These are phyloP conservation scores for Pseudogymnoascus sp. DNA, from an alignment of 2,329 filamentous ascomycete species.

Conservation along the genomic window DNA sequence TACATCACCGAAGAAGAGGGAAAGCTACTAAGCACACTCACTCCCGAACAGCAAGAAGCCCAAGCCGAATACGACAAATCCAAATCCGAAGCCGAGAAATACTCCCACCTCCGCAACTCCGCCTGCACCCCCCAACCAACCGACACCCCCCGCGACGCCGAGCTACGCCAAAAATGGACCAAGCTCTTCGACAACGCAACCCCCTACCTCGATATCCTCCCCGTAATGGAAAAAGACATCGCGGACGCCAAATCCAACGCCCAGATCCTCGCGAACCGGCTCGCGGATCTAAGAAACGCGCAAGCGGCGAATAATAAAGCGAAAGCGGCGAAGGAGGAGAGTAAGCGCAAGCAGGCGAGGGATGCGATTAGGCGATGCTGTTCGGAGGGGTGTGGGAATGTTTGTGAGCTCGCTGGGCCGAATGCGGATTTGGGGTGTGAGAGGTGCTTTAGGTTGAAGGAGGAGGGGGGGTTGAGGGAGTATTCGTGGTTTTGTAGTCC, in stretches of 20 bases:
- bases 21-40: neutral
- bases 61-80: neutral
- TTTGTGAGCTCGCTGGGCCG: neutral
- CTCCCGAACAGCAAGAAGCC: neutral
- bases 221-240: neutral
- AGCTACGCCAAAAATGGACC: neutral
- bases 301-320: slow-evolving; percentile 3
- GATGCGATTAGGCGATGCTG: neutral
- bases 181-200: neutral
- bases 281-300: neutral
- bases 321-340: neutral
- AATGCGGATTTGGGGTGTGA: neutral
- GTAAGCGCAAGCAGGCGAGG: neutral
- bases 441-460: slow-evolving; percentile 3
- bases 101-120: neutral
- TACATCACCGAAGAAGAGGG: neutral
- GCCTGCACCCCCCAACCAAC: neutral
- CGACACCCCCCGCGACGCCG: neutral
- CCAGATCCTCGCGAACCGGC: neutral
- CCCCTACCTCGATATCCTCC: neutral
- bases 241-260: neutral
- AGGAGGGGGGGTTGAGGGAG: neutral
- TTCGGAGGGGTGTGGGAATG: neutral
- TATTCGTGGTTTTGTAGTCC: slow-evolving; percentile 1
- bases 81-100: neutral